These are phyloP conservation scores for Boletus fagicola DNA, from an alignment of 768 basidiomycete genomes.

Conservation along the genomic window DNA sequence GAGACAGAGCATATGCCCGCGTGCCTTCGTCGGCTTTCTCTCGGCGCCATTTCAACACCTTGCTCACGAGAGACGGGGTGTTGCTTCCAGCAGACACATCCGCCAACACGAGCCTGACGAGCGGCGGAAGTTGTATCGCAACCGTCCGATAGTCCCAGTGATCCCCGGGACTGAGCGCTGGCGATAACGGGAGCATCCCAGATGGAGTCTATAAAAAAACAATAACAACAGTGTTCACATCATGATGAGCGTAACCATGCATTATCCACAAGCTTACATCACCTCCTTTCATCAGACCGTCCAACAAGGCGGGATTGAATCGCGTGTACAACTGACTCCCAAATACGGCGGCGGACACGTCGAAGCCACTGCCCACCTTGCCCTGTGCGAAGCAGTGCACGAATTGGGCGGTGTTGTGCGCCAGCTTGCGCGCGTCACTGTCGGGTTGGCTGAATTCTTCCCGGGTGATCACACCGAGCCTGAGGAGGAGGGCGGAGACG, in stretches of 20 bases:
- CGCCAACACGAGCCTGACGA: constrained; percentile 82
- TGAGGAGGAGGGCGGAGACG: constrained; percentile 79
- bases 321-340: constrained; percentile 93
- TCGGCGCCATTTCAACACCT: constrained; percentile 87
- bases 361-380: constrained; percentile 97
- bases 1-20: not conserved
- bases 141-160: constrained; percentile 70
- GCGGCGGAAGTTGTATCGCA: constrained; percentile 80
- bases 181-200: constrained; percentile 33
- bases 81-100: constrained; percentile 97
- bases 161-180: constrained; percentile 56
- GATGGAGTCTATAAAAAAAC: constrained; percentile 11
- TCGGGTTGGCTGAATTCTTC: constrained; percentile 45
- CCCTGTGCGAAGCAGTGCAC: constrained; percentile 96
- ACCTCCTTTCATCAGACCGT: constrained; percentile 21
- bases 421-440: constrained; percentile 54
- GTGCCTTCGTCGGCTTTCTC: constrained; percentile 57
- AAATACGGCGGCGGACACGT: constrained; percentile 90
- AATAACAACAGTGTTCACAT: constrained; percentile 1
- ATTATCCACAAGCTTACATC: constrained; percentile 20
- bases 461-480: constrained; percentile 59
- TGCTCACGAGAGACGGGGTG: constrained; percentile 89
- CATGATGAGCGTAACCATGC: not conserved
- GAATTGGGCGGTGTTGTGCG: constrained; percentile 93
- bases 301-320: constrained; percentile 60